Conservation (phyloP, 176 grass and related monocot genomes). For the Ananas comosus region DNA sequence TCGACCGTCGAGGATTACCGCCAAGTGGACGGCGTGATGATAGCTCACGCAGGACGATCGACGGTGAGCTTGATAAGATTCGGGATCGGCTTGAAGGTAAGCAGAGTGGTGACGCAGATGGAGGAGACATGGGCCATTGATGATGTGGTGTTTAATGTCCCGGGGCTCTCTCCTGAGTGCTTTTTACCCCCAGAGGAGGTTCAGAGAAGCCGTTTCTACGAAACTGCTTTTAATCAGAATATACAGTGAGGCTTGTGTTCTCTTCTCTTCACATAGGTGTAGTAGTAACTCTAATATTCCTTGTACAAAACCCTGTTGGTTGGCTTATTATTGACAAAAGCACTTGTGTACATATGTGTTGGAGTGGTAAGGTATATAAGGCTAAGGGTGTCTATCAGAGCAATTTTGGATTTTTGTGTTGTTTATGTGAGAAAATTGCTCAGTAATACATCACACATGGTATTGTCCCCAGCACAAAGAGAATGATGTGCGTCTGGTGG, state of each 20-base stretch:
- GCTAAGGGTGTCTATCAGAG: background rate
- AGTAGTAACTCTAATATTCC: background rate
- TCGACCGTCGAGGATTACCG: constrained; percentile 60
- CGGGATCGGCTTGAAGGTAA: constrained; percentile 61
- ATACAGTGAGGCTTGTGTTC: background rate
- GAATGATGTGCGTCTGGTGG: background rate
- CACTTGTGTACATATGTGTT: background rate
- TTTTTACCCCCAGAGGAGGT: constrained; percentile 97
- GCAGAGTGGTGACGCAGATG: constrained; percentile 75
- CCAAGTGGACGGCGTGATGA: constrained; percentile 46
- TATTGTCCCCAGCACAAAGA: background rate
- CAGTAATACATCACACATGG: background rate
- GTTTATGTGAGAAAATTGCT: background rate
- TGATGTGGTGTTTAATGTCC: constrained; percentile 85
- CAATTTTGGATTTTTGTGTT: background rate
- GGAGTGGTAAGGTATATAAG: background rate
- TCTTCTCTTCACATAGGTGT: background rate
- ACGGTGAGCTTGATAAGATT: constrained; percentile 72
- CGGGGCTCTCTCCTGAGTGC: constrained; percentile 59
- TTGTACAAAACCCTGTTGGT: background rate
- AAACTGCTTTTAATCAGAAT: constrained; percentile 18
- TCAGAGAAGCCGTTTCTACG: constrained; percentile 51
- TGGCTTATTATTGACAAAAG: background rate
- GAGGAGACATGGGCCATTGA: constrained; percentile 93
- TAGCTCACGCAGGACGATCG: constrained; percentile 67